Percentiles rank a stretch among this genome's conserved stretches.
Conservation (phyloP, 768 basidiomycete species). For the Lentinula guzmanii region DNA sequence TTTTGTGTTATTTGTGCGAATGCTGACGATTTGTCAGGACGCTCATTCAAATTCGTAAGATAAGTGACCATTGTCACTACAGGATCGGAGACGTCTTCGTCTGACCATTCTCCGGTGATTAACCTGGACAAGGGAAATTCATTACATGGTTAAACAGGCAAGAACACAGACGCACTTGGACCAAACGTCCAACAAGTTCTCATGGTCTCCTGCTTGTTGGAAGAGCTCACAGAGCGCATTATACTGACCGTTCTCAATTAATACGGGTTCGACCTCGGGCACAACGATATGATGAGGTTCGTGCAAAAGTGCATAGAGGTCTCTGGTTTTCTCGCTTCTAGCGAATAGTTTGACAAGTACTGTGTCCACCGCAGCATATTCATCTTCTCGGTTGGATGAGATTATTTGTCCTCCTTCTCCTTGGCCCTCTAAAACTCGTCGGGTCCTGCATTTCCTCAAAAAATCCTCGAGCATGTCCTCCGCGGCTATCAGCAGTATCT, state of each 20-base stretch:
- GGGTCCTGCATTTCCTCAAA: constrained; percentile 53
- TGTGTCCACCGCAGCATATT: constrained; percentile 59
- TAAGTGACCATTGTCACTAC: constrained; percentile 52
- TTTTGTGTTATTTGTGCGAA: constrained; percentile 42
- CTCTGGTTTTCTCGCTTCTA: constrained; percentile 50
- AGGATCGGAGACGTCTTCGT: constrained; percentile 60
- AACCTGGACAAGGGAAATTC: constrained; percentile 34
- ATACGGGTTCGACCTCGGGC: constrained; percentile 54
- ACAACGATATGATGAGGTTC: constrained; percentile 50
- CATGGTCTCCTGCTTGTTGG: constrained; percentile 46
- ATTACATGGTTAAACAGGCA: not conserved
- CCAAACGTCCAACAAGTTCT: constrained; percentile 63
- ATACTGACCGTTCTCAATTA: constrained; percentile 48
- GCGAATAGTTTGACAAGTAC: constrained; percentile 73
- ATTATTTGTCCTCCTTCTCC: constrained; percentile 9
- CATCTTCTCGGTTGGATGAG: constrained; percentile 7
- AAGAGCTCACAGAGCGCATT: constrained; percentile 59
- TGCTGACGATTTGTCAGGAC: constrained; percentile 15
- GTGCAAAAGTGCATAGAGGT: constrained; percentile 54
- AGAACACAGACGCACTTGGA: constrained; percentile 47
- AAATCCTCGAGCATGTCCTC: constrained; percentile 71
- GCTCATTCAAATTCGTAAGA: constrained; percentile 53
- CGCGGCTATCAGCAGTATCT: constrained; percentile 59
- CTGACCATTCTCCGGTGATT: constrained; percentile 58
- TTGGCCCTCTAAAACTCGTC: constrained; percentile 30